Conservation (phyloP, 2,329 filamentous ascomycete genomes). For the Pestalotiopsis sp. region DNA sequence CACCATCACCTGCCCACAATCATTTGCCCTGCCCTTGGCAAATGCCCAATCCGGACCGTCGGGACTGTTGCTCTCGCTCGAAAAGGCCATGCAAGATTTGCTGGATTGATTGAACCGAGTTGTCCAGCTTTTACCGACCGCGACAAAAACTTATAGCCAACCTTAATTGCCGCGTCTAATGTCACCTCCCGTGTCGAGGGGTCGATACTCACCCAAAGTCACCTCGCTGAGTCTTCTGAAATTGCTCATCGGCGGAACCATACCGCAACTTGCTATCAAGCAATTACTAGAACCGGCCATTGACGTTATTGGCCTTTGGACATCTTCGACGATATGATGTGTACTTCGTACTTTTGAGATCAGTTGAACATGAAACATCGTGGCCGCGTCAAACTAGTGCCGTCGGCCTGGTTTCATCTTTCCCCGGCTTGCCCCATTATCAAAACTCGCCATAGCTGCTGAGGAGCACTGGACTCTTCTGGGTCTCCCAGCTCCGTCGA, state of each 20-base stretch:
- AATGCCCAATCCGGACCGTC: not conserved
- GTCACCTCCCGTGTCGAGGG: not conserved
- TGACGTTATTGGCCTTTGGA: not conserved
- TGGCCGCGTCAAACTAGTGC: not conserved
- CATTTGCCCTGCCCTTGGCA: not conserved
- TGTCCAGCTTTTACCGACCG: not conserved
- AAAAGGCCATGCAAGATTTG: not conserved
- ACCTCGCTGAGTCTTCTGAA: not conserved
- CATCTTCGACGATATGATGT: not conserved
- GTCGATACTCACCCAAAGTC: not conserved
- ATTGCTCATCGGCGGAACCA: not conserved
- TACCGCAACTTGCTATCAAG: not conserved
- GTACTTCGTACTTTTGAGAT: not conserved
- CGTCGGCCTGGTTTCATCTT: conserved; percentile 4
- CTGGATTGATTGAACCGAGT: not conserved
- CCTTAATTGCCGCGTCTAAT: not conserved
- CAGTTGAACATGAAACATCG: conserved; percentile 1
- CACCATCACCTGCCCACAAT: not conserved
- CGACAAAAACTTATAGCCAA: not conserved
- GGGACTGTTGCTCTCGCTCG: not conserved
- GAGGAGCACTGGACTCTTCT: not conserved
- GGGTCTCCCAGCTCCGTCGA: not conserved
- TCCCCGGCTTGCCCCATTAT: not conserved
- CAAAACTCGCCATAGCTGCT: not conserved
- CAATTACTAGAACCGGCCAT: not conserved